These are phyloP conservation scores for Penicillium canariense DNA, from an alignment of 495 filamentous ascomycete genomes.

Conservation along the genomic window DNA sequence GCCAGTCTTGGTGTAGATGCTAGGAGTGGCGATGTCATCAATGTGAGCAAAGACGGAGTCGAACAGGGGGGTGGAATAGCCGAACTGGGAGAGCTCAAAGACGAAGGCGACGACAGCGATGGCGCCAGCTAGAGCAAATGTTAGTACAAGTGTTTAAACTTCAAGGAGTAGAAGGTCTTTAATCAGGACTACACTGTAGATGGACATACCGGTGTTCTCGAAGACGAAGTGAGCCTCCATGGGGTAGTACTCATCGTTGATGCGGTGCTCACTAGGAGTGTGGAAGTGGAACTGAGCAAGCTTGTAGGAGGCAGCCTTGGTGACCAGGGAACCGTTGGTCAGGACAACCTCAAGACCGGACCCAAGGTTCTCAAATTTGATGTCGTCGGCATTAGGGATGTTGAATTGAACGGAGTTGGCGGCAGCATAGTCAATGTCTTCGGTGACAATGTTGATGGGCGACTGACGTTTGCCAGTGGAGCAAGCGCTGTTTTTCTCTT, in stretches of 20 bases:
- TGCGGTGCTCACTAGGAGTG: conserved; percentile 63
- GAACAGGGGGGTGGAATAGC: conserved; percentile 48
- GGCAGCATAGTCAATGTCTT: conserved; percentile 20
- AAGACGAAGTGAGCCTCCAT: conserved; percentile 69
- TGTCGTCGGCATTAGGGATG: conserved; percentile 38
- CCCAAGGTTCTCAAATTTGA: conserved; percentile 58
- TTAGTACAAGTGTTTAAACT: no score
- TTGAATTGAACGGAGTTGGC: conserved; percentile 37
- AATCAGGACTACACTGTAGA: no score
- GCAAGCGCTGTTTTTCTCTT: conserved; percentile 41
- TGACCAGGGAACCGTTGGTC: conserved; percentile 34
- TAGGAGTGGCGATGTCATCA: conserved; percentile 51
- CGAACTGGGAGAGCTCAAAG: conserved; percentile 52
- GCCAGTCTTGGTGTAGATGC: conserved; percentile 52
- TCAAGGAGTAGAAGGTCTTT: no score
- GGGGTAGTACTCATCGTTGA: conserved; percentile 54
- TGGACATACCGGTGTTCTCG: conserved; percentile 41
- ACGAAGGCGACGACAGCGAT: conserved; percentile 60
- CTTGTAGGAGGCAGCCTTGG: conserved; percentile 46
- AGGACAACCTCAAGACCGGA: conserved; percentile 58
- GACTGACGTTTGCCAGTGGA: conserved; percentile 57
- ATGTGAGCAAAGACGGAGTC: conserved; percentile 52
- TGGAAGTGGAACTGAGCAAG: conserved; percentile 71
- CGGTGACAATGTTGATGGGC: conserved; percentile 57
- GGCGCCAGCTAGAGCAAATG: conserved; percentile 23